Base-by-base conservation (phyloP, 257 asterid genomes). In the Paulownia fortunei region DNA sequence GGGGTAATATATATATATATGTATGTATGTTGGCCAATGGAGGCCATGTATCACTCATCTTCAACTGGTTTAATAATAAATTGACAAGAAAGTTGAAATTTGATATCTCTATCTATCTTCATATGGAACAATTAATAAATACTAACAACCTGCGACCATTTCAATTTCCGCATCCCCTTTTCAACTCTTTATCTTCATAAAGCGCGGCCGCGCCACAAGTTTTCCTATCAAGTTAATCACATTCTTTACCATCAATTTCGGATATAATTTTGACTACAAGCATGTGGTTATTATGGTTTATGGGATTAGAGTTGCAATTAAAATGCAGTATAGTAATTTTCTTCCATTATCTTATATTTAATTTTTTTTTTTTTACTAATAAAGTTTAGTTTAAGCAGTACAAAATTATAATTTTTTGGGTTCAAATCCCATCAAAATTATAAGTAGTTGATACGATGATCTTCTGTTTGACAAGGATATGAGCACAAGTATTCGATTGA, bases 61-160 rank as follows among this genome's bases (percentile, higher is more conserved):
- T 77, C 82, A 72, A 77, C 73, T 77, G 47, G 80, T n/a, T 44
- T 26, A 32, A 71, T 71, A 69, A 63, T 73, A 46, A 76, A 51
- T 76, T 72, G 76, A 66, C 51, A 52, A 56, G 77, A 79, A 81
- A 81, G 86, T 79, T 79, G 84, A 80, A 83, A 55, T 46, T 59
- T 51, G 54, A 11, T 36, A 52, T 51, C 37, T 41, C 10, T 41
- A 62, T 32, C 60, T 62, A 72, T 72, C 49, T 73, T 56, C 78
- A 46, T 78, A 78, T 77, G 82, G 66, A 21, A 54, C 64, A 76
- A 39, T 76, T 79, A 41, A 55, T 65, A 11, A 18, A 81, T 61
- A 4, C 16, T 42, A 26, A 74, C 60, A 27, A 79, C 82, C 47
- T 46, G 60, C 63, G 80, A 80, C 87, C 26, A 75, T 76, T 80